phyloP scores from a whole-genome alignment of 2,329 filamentous ascomycete species.

The Cercospora berteroae region DNA sequence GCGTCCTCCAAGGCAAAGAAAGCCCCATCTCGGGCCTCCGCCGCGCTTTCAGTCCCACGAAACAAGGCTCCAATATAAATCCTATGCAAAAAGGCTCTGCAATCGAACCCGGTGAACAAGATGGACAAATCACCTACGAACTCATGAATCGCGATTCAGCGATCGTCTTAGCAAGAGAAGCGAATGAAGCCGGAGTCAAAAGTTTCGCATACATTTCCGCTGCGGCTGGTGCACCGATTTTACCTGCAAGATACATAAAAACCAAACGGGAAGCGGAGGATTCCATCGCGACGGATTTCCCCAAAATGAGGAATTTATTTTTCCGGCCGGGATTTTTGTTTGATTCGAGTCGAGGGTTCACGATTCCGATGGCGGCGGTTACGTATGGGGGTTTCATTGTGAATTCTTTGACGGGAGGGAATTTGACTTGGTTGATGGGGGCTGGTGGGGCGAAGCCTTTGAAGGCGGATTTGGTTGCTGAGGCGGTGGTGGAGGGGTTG shows the following conservation, averaged over 20 bases:
- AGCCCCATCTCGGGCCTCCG: slow-evolving; percentile 75
- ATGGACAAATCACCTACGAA: slow-evolving; percentile 87
- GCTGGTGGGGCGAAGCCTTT: slow-evolving; percentile 81
- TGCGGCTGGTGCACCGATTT: slow-evolving; percentile 76
- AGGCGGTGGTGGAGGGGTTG: slow-evolving; percentile 85
- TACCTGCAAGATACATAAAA: slow-evolving; percentile 80
- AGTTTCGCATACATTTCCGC: slow-evolving; percentile 89
- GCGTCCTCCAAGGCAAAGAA: slow-evolving; percentile 77
- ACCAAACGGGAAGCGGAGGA: slow-evolving; percentile 91
- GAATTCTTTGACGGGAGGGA: slow-evolving; percentile 73
- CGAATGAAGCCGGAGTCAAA: slow-evolving; percentile 60
- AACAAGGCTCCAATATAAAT: slow-evolving; percentile 59
- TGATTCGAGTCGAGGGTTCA: slow-evolving; percentile 76
- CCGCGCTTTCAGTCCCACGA: slow-evolving; percentile 70
- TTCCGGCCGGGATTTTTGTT: slow-evolving; percentile 86
- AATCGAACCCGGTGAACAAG: slow-evolving; percentile 63
- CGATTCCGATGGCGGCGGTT: slow-evolving; percentile 77
- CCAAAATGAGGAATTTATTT: slow-evolving; percentile 75
- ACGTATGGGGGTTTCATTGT: slow-evolving; percentile 72
- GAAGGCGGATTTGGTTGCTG: slow-evolving; percentile 81
- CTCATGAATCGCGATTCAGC: slow-evolving; percentile 93
- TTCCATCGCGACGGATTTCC: slow-evolving; percentile 69
- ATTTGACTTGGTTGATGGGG: slow-evolving; percentile 74
- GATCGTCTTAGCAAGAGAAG: slow-evolving; percentile 76
- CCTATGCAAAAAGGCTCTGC: slow-evolving; percentile 64